Evolutionary conservation across 116 monocot genomes (phyloP).

Genomic region (Papilionanthe hybrid): DNA sequence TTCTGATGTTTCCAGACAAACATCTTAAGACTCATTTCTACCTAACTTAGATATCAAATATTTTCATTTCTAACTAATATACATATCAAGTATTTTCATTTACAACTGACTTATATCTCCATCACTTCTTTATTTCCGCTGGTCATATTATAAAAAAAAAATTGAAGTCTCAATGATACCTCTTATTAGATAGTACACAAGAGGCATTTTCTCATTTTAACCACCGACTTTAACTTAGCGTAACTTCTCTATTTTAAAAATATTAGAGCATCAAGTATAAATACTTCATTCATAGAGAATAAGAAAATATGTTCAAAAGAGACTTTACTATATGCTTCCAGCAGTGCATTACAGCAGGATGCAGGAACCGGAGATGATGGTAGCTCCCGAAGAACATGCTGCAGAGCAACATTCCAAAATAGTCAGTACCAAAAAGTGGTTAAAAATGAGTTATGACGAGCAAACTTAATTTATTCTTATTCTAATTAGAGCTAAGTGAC

Average conservation of each 20-base stretch:
- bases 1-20: too few species aligned
- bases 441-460: conserved; percentile 1
- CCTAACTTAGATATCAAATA: too few species aligned
- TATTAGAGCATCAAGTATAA: too few species aligned
- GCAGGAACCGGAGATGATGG: conserved; percentile 99
- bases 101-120: too few species aligned
- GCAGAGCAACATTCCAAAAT: conserved; percentile 13
- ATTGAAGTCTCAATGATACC: neutral
- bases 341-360: conserved; percentile 91
- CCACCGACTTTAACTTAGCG: too few species aligned
- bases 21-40: too few species aligned
- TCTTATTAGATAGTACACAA: neutral
- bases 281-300: neutral
- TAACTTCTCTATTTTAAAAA: too few species aligned
- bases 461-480: neutral
- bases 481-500: neutral
- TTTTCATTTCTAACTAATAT: too few species aligned
- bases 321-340: conserved; percentile 76
- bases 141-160: too few species aligned
- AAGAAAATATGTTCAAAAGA: neutral
- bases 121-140: too few species aligned
- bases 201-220: neutral
- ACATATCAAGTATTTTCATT: too few species aligned
- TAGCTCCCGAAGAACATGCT: conserved; percentile 97
- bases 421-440: neutral